Evolutionary conservation across 441 rosid species (phyloP), one percentile per base, ranked within the genome.

Genomic region (Croton setiger): DNA sequence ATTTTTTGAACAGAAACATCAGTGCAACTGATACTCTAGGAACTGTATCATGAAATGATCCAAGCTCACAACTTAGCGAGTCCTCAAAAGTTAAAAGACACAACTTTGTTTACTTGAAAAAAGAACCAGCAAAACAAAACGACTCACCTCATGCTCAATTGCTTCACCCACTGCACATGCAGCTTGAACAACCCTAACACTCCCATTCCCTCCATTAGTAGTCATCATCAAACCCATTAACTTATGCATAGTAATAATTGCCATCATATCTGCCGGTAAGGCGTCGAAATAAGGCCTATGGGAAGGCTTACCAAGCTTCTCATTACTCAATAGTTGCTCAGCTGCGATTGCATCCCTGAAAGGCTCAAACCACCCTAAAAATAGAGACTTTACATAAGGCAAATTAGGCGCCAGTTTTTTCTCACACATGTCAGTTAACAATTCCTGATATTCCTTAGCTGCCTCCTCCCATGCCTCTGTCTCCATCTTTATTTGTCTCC

Each of bases 311-410:
- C 60, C 35, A 58, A 61, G 74, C 77, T 71, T 81, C 5, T 70
- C 45, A 56, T 62, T 76, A 76, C 88, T 79, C 21, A 63, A 23
- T 60, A 82, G 86, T 70, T 90, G 93, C 37, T 94, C 99, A 3
- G 84, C 81, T 23, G 72, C 79, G 73, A 94, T 90, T 13, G 98
- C 89, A 74, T 90, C 80, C 48, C 85, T 81, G 69, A 94, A 47
- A 69, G 98, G 99, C 84, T 92, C 97, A 49, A 94, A 94, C 99
- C 99, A 94, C 14, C 97, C 98, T 3, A 92, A 87, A 76, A 94
- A 88, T 70, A 92, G 70, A 17, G 96, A 81, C 81, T 94, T 94
- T 15, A 92, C 71, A 67, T 84, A 90, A 66, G 99, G 99, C 75
- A 94, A 78, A 77, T 88, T 94, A 0, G 99, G 99, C 15, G 99